Evolutionary conservation across 148 eudicot species (phyloP).

Genomic region (Fagopyrum homotropicum): DNA sequence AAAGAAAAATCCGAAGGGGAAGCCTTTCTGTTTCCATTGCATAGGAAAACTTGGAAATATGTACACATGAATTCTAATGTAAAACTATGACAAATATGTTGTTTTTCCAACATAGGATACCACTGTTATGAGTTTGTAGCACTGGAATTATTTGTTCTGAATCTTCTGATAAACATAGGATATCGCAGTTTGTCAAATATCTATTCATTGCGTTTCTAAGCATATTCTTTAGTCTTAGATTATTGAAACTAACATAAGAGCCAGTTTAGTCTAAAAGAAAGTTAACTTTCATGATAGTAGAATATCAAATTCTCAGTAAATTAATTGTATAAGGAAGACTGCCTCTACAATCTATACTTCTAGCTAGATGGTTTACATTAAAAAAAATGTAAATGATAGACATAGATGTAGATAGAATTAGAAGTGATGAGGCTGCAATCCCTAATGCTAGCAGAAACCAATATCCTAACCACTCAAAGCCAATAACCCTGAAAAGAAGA

Average conservation of each 20-base stretch:
- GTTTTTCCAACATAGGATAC: too few relatives aligned
- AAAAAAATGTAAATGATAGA: not conserved
- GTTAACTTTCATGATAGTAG: not conserved
- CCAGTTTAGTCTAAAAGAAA: not conserved
- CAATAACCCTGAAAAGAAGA: conserved; percentile 13
- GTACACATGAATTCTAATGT: too few relatives aligned
- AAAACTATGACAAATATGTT: too few relatives aligned
- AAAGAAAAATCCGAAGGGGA: too few relatives aligned
- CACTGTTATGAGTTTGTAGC: not conserved
- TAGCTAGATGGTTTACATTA: not conserved
- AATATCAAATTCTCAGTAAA: not conserved
- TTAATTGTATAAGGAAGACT: not conserved
- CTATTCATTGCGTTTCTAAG: not conserved
- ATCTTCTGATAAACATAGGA: not conserved
- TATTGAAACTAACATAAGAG: not conserved
- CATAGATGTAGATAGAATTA: not conserved
- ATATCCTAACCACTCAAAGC: not conserved
- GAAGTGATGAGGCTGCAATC: not conserved
- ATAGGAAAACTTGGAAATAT: too few relatives aligned
- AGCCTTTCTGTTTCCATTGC: too few relatives aligned
- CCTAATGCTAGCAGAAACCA: not conserved
- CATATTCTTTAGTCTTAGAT: not conserved
- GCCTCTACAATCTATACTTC: not conserved
- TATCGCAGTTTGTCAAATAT: not conserved
- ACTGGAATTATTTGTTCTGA: not conserved